Conservation (phyloP, 148 eudicot species). For the Bassia scoparia region DNA sequence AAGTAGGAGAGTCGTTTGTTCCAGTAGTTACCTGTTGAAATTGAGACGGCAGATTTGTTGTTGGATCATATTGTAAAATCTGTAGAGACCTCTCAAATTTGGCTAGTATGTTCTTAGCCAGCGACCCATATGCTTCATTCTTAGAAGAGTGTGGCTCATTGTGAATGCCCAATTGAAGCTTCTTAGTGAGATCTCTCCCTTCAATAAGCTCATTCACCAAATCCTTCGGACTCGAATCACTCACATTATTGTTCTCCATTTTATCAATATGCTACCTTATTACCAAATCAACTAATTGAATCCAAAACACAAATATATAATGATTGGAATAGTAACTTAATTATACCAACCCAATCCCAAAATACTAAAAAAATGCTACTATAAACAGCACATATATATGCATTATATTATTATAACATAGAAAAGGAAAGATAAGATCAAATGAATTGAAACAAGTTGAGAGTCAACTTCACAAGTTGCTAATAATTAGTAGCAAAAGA, state of each 20-base stretch:
- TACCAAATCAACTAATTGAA: background rate
- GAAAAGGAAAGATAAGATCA: background rate
- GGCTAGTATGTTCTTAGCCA: slow-evolving; percentile 25
- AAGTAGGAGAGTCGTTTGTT: slow-evolving; percentile 27
- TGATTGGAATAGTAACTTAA: no score
- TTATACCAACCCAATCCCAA: no score
- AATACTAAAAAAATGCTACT: background rate
- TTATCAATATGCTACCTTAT: background rate
- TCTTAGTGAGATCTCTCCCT: slow-evolving; percentile 29
- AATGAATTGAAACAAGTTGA: no score
- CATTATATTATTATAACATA: background rate
- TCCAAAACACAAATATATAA: background rate
- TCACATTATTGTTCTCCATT: slow-evolving; percentile 22
- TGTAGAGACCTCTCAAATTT: slow-evolving; percentile 28
- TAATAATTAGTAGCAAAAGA: no score
- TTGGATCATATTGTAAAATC: slow-evolving; percentile 17
- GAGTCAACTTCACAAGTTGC: no score
- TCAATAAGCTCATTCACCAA: slow-evolving; percentile 29
- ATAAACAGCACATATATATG: background rate
- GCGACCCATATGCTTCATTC: slow-evolving; percentile 16
- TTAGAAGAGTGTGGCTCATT: slow-evolving; percentile 12
- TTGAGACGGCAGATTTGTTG: background rate
- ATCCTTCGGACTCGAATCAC: slow-evolving; percentile 13
- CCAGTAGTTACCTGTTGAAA: background rate
- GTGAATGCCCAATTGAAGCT: slow-evolving; percentile 24